These are phyloP conservation scores for Leptomonas seymouri DNA, from an alignment of 208 protist genomes.

Conservation along the genomic window DNA sequence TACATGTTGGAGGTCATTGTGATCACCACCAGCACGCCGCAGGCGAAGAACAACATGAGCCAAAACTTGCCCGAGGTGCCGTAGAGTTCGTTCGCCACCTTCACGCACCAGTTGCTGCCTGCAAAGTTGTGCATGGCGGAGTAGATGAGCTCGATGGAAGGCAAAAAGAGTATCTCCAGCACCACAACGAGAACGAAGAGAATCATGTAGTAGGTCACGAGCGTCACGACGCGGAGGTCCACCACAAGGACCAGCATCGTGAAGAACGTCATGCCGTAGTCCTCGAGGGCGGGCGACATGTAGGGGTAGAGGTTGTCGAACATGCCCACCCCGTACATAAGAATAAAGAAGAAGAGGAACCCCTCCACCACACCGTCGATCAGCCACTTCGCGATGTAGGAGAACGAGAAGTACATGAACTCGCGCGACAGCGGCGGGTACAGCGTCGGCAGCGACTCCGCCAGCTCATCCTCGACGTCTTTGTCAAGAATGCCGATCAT, in stretches of 20 bases:
- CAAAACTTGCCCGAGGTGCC: conserved; percentile 53
- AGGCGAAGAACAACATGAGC: conserved; percentile 53
- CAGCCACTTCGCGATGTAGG: conserved; percentile 71
- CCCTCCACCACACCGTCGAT: conserved; percentile 64
- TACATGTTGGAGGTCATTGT: conserved; percentile 64
- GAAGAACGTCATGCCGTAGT: conserved; percentile 73
- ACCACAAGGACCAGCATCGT: conserved; percentile 67
- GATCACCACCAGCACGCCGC: conserved; percentile 58
- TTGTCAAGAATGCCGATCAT: conserved; percentile 86
- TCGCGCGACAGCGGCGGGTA: conserved; percentile 69
- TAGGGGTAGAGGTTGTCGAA: conserved; percentile 57
- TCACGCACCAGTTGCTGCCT: conserved; percentile 65
- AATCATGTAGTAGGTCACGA: conserved; percentile 62
- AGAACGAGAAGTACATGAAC: conserved; percentile 72
- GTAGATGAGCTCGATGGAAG: conserved; percentile 50
- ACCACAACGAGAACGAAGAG: conserved; percentile 36
- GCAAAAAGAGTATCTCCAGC: conserved; percentile 40
- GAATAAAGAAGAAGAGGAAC: conserved; percentile 54
- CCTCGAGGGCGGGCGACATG: conserved; percentile 50
- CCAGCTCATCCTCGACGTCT: conserved; percentile 84
- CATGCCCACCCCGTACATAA: conserved; percentile 46
- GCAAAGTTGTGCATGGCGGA: conserved; percentile 49
- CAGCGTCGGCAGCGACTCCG: conserved; percentile 66
- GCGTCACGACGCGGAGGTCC: conserved; percentile 52
- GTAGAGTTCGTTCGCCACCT: conserved; percentile 54